Evolutionary conservation across 768 basidiomycete species (phyloP), one percentile per base, ranked within the genome.

Genomic region (Porphyrellus cyaneotinctus): DNA sequence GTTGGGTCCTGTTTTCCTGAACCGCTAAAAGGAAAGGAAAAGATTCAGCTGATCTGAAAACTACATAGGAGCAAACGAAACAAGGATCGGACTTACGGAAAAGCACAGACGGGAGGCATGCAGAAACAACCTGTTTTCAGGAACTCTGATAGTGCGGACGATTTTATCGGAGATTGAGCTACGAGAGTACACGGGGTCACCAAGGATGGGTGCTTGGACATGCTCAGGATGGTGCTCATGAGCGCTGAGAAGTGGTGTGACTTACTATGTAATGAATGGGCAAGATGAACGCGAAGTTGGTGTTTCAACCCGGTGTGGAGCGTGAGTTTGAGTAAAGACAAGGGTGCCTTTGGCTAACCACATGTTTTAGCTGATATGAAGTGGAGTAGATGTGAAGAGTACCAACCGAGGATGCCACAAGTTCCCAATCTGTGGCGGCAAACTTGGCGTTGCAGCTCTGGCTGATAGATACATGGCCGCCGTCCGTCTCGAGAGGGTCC

Each of bases 281-380:
- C 77, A 30, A 83, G 63, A 54, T 88, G 86, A 14, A 85, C 71
- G n/a, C 86, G 78, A 30, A 88, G 76, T 59, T 88, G 86, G 52
- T 88, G 86, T 64, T 87, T 87, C 49, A 79, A 65, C 4, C 85
- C 86, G 15, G 86, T 87, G 45, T 78, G 67, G 18, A 85, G 73
- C 12, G 70, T 74, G 15, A 88, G 71, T 35, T 74, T 75, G 36
- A 88, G 65, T 45, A 88, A 73, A 2, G 83, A 79, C 26, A 87
- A 49, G 18, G 84, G 83, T 4, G 66, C 73, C 41, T 51, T 67
- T 56, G 50, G 75, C 73, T 74, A 44, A 46, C 45, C 51, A 43
- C 44, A 32, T 54, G 59, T 66, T 72, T 76, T 38, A 44, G 37
- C 22, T 48, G 49, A 64, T 59, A 47, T 57, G 49, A 59, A 59